Percentiles rank a stretch among this genome's conserved stretches.
These are phyloP conservation scores for Thalia dealbata DNA, from an alignment of 176 grass and related monocot species.

Conservation along the genomic window DNA sequence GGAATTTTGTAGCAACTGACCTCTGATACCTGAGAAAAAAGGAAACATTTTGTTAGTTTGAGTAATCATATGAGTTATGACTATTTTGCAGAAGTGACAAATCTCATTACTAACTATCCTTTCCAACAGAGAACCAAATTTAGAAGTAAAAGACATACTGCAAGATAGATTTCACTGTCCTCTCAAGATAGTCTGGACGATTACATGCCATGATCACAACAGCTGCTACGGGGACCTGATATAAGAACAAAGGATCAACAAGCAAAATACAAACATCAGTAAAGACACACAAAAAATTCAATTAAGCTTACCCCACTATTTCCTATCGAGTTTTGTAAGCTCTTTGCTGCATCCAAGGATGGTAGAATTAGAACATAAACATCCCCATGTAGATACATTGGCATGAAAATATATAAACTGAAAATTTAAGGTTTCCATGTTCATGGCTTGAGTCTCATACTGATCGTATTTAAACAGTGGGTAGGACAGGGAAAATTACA, in stretches of 20 bases:
- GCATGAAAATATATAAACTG: not conserved
- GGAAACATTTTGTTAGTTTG: constrained; percentile 10
- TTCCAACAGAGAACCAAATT: not conserved
- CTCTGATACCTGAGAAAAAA: constrained; percentile 62
- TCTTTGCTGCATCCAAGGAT: constrained; percentile 65
- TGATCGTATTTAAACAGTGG: no score
- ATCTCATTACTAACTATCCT: not conserved
- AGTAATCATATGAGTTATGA: not conserved
- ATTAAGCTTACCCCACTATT: constrained; percentile 47
- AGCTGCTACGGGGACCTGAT: constrained; percentile 71
- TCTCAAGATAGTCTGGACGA: constrained; percentile 87
- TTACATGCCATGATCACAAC: constrained; percentile 98
- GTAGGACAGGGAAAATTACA: no score
- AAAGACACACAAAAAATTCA: constrained; percentile 6
- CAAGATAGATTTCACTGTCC: constrained; percentile 89
- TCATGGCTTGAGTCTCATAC: not conserved
- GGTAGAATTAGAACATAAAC: constrained; percentile 14
- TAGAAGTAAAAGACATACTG: constrained; percentile 36
- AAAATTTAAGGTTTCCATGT: not conserved
- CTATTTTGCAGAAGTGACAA: not conserved
- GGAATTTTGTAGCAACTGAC: constrained; percentile 77
- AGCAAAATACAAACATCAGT: not conserved
- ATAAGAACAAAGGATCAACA: constrained; percentile 22
- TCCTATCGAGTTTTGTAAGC: constrained; percentile 35
- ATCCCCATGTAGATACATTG: not conserved